These are phyloP conservation scores for Yamadazyma atmosphaerica DNA, from an alignment of 1,139 yeast species.

Conservation along the genomic window DNA sequence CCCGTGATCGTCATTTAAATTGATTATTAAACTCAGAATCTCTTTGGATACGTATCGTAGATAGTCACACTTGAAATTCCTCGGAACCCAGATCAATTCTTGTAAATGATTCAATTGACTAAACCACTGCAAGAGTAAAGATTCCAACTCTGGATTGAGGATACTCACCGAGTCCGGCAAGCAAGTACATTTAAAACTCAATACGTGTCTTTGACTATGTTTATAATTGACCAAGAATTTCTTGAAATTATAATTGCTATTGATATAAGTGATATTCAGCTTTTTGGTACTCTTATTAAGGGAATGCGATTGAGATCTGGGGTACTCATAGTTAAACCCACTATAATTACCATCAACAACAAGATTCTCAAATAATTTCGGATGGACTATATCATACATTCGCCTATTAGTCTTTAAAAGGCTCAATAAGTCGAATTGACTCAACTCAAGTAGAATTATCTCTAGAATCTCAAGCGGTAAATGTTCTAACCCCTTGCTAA, in stretches of 20 bases:
- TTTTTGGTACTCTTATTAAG: conserved; percentile 10
- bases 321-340: conserved; percentile 35
- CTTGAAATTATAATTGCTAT: conserved; percentile 35
- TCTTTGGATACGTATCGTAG: conserved; percentile 17
- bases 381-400: conserved; percentile 30
- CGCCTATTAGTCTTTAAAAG: conserved; percentile 31
- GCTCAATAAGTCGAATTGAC: conserved; percentile 43
- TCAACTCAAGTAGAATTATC: conserved; percentile 30
- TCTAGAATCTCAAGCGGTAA: conserved; percentile 41
- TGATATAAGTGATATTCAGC: conserved; percentile 29
- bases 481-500: conserved; percentile 4
- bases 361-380: conserved; percentile 37
- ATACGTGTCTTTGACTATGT: conserved; percentile 7
- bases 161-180: conserved; percentile 39
- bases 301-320: background rate
- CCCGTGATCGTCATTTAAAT: background rate
- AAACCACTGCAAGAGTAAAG: conserved; percentile 65
- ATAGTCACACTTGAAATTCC: conserved; percentile 31
- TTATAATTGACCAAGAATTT: conserved; percentile 23
- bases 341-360: conserved; percentile 40
- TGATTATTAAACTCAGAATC: background rate
- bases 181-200: conserved; percentile 24
- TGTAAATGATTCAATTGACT: conserved; percentile 40
- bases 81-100: conserved; percentile 35
- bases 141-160: conserved; percentile 24